These are phyloP conservation scores for Amphicarpaea edgeworthii DNA, from an alignment of 306 rosid genomes.

Conservation along the genomic window DNA sequence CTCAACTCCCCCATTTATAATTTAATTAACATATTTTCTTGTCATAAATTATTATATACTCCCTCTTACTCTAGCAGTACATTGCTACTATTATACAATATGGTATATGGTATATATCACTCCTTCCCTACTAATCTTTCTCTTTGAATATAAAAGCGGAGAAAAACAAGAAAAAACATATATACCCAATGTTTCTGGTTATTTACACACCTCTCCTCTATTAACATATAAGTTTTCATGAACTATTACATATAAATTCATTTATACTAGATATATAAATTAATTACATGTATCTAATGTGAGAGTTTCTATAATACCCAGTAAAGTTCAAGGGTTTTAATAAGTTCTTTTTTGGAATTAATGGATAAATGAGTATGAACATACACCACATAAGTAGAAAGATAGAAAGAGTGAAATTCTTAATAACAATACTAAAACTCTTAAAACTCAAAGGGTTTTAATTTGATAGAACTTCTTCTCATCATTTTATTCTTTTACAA, in stretches of 20 bases:
- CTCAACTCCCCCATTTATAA: neutral
- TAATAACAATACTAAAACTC: neutral
- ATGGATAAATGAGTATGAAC: neutral
- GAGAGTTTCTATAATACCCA: neutral
- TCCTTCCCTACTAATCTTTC: slow-evolving; percentile 1
- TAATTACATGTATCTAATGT: neutral
- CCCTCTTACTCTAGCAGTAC: neutral
- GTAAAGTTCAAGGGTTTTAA: neutral
- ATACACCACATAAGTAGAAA: neutral
- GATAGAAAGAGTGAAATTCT: neutral
- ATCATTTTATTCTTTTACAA: neutral
- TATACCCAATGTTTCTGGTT: neutral
- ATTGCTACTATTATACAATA: neutral
- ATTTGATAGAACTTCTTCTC: neutral
- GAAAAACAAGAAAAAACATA: neutral
- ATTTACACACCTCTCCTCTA: neutral
- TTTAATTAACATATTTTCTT: neutral
- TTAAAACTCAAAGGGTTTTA: neutral
- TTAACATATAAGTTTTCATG: neutral
- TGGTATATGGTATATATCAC: no score
- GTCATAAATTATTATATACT: neutral
- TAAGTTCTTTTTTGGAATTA: neutral
- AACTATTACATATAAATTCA: neutral
- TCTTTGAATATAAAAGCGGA: neutral
- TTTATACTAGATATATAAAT: neutral